These are phyloP conservation scores for Aspergillus latus DNA, from an alignment of 2,329 filamentous ascomycete genomes.

Conservation along the genomic window DNA sequence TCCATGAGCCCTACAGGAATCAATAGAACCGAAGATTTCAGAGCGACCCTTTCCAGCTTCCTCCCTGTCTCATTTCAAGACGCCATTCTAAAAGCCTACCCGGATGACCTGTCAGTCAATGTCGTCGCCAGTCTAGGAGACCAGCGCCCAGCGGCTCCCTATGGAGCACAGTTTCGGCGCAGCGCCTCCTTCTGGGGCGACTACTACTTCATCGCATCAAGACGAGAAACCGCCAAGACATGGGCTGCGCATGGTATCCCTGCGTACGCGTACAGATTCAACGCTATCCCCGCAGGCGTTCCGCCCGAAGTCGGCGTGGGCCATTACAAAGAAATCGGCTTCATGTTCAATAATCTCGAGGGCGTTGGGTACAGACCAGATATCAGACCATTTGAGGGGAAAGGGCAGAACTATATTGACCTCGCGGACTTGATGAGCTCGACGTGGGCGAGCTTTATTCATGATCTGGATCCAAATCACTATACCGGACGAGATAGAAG, in stretches of 20 bases:
- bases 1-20: conserved; percentile 55
- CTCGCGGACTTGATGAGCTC: conserved; percentile 8
- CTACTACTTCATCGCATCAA: conserved; percentile 15
- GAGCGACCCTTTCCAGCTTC: conserved; percentile 13
- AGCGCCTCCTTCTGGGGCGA: conserved; percentile 15
- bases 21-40: conserved; percentile 57
- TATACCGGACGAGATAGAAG: background rate
- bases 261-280: conserved; percentile 18
- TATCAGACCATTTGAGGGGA: background rate
- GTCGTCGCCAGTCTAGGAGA: background rate
- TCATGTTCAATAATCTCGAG: background rate
- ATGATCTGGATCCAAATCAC: conserved; percentile 8
- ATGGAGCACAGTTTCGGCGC: conserved; percentile 15
- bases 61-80: background rate
- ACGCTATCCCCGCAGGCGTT: conserved; percentile 12
- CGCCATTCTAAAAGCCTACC: background rate
- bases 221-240: conserved; percentile 9
- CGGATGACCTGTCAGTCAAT: background rate
- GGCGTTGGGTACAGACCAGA: conserved; percentile 2
- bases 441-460: conserved; percentile 17
- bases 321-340: conserved; percentile 6
- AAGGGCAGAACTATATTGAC: background rate
- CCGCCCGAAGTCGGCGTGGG: conserved; percentile 9
- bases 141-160: conserved; percentile 5
- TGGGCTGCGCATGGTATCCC: background rate